Base-by-base conservation (phyloP, 768 basidiomycete species). In the Neoboletus magnificus region DNA sequence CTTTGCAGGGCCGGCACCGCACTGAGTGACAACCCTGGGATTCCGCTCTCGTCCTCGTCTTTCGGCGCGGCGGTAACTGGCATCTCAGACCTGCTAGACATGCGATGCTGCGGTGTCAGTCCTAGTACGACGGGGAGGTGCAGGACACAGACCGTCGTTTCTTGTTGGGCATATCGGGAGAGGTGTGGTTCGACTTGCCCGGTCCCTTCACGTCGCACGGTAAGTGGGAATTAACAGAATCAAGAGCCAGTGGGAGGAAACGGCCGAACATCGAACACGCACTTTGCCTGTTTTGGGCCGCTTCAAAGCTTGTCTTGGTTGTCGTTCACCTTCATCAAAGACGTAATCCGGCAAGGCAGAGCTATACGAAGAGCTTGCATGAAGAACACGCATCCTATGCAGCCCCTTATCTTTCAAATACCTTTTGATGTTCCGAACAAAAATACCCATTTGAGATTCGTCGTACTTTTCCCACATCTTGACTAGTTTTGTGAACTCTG, bases 391-490 rank as follows among this genome's bases (percentile, higher is more conserved):
- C 10, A 50, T 57, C 37, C 22, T 13, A 48, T 27, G 22, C 29
- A 47, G 60, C 44, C 40, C 48, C 55, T 55, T 48, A 15, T 46
- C 60, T 53, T 53, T 46, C 54, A 63, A 62, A 66, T 65, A 93
- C 95, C 85, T 87, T 79, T 85, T 97, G 67, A 98, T 92, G 69
- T 98, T 89, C 47, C 93, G 86, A 29, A 99, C 88, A 47, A 91
- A 82, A 57, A 99, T 89, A 22, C 94, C 93, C 97, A 99, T 99
- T 52, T 83, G 85, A 15, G 82, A 77, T 62, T 93, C 89, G 56
- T 98, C 91, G 62, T 87, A 98, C 68, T 90, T 88, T 67, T 98
- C 96, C 94, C 97, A 98, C 76, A 83, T 76, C 71, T 95, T 95
- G 66, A 95, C 93, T 50, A 92, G 81, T 70, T 95, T 93, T 12